A percentile compares a stretch with the other conserved stretches of the same genome.
Conservation (phyloP, 1,139 yeast genomes). For the Zygosaccharomyces sapae region DNA sequence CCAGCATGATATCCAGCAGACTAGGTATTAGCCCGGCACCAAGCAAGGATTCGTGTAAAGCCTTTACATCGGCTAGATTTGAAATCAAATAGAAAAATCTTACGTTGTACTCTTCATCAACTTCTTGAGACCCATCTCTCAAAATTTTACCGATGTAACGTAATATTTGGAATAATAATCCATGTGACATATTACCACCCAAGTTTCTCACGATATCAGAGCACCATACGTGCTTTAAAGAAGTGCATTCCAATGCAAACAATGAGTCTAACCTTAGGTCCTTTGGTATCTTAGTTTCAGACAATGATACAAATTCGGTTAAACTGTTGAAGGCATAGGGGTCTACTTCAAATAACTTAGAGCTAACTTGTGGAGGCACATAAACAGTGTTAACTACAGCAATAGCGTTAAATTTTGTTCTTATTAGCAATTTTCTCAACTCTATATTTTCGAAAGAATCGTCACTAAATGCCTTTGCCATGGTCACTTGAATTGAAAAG, state of each 20-base stretch:
- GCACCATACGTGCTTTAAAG: constrained; percentile 67
- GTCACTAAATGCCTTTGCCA: constrained; percentile 69
- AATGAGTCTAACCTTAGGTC: constrained; percentile 58
- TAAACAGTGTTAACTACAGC: constrained; percentile 56
- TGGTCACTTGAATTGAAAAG: constrained; percentile 57
- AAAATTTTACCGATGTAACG: constrained; percentile 53
- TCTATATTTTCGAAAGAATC: constrained; percentile 51
- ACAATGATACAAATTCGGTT: constrained; percentile 65
- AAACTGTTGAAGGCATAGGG: constrained; percentile 70
- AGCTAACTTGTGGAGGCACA: constrained; percentile 48
- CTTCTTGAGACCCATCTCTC: constrained; percentile 35
- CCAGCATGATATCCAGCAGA: constrained; percentile 56
- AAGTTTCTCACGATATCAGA: constrained; percentile 74
- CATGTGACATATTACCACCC: constrained; percentile 90
- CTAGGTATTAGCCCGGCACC: constrained; percentile 73
- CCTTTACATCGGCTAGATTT: constrained; percentile 52
- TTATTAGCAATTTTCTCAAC: constrained; percentile 56
- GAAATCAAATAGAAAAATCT: constrained; percentile 57
- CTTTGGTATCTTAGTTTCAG: constrained; percentile 44
- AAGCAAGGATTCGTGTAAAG: constrained; percentile 46
- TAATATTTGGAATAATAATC: constrained; percentile 68
- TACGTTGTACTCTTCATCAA: constrained; percentile 49
- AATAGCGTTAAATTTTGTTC: constrained; percentile 63
- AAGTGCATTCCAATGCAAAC: constrained; percentile 66
- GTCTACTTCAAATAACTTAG: constrained; percentile 66